Conservation (phyloP, 2,329 filamentous ascomycete genomes). For the Pseudopithomyces chartarum region DNA sequence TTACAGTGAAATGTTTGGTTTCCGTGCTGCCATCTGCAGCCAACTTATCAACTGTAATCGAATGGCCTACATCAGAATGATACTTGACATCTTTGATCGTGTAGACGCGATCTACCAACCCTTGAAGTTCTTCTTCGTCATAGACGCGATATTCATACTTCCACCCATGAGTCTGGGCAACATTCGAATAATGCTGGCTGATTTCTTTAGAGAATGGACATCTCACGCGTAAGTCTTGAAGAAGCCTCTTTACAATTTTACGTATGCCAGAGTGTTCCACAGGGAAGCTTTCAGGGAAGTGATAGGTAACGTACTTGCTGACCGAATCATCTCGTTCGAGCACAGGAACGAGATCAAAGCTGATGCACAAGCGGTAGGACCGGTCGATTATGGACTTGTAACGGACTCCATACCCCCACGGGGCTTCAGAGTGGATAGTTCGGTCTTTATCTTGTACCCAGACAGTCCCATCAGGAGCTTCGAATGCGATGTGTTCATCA, state of each 20-base stretch:
- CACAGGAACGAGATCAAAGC: neutral
- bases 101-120: neutral
- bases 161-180: neutral
- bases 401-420: neutral
- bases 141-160: neutral
- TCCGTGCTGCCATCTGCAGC: neutral
- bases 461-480: neutral
- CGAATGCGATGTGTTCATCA: neutral
- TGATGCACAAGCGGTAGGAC: neutral
- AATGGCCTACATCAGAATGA: neutral
- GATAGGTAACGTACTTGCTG: neutral
- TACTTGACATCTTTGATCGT: conserved; percentile 3
- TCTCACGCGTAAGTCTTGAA: neutral
- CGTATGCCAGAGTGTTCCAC: neutral
- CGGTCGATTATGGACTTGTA: neutral
- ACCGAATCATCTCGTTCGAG: neutral
- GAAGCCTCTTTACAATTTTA: neutral
- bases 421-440: neutral
- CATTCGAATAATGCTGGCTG: too few species aligned
- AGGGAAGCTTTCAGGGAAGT: neutral
- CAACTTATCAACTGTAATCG: neutral
- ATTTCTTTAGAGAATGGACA: neutral
- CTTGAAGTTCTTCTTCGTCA: neutral
- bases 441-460: neutral
- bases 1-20: neutral